Evolutionary conservation across 225 moss, liverwort and hornwort species (phyloP), one percentile per base, ranked within the genome.

Genomic region (Rhytidiadelphus loreus): DNA sequence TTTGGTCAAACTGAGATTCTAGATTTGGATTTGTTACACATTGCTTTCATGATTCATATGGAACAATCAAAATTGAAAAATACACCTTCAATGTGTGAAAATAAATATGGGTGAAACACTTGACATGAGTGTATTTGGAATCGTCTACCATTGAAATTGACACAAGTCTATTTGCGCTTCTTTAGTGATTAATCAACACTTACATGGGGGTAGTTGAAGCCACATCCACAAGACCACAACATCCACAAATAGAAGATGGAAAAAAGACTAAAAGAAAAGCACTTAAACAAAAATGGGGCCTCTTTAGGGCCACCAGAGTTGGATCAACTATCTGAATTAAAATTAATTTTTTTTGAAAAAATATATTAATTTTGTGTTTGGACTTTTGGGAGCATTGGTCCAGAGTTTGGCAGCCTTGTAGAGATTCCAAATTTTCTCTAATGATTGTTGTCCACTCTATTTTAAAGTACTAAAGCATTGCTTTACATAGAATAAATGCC

Each of bases 71-170:
- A 71, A 28, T 1, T 28, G 4, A 26, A 43, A 69, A 43, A 43
- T 16, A 28, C 28, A 2, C 43, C 9, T 71, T 28, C 0, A 9
- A 0, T 41, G 15, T 62, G 16, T 71, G 5, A 71, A 71, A 28
- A 16, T 28, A 28, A n/a, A 7, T 41, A 70, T 16, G 3, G 6
- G n/a, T n/a, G 2, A 43, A 43, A 29, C 10, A 44, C 3, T 28
- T 28, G 6, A 26, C 16, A 71, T 71, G 1, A 6, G 9, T 0
- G 0, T 71, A 16, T 43, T 9, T 3, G 16, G 1, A 5, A 43
- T 43, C 28, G 43, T 43, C 16, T 43, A 16, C 16, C n/a, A n/a
- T 71, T 0, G 0, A 71, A 26, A 43, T 28, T 71, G 26, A 71
- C 2, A 16, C 26, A 41, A 25, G 9, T 41, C 2, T 3, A 25